phyloP scores from a whole-genome alignment of 139 green algal species.

The Marvania coccoides region DNA sequence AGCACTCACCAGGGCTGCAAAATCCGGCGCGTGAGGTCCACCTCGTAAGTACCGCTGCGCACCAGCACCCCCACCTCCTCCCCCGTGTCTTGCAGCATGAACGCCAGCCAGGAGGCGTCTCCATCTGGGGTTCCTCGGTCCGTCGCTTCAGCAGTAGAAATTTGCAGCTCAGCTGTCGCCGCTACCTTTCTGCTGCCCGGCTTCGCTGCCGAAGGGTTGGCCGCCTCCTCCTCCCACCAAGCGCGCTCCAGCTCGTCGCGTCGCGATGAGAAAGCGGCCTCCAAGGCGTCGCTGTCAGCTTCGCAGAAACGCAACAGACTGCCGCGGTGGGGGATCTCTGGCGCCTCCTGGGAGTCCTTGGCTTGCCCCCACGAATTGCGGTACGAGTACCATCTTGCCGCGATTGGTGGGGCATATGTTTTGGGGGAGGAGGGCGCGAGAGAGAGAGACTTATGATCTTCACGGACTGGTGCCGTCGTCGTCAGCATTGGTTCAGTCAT shows the following conservation, averaged over 20 bases:
- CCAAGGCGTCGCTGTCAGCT: constrained; percentile 22
- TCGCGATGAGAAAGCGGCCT: constrained; percentile 19
- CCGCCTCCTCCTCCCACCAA: constrained; percentile 50
- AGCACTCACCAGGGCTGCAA: constrained; percentile 30
- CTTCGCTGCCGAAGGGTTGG: constrained; percentile 6
- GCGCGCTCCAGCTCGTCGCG: constrained; percentile 33
- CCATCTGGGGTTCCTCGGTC: not conserved
- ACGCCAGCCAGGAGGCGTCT: not conserved
- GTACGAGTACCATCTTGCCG: too few species aligned
- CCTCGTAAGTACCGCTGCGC: constrained; percentile 34
- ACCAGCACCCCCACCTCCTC: constrained; percentile 24
- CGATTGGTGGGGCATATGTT: too few species aligned
- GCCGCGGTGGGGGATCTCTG: constrained; percentile 33
- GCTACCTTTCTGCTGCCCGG: not conserved
- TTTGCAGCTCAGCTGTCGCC: not conserved
- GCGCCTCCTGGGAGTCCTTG: not conserved
- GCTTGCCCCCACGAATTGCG: too few species aligned
- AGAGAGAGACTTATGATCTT: too few species aligned
- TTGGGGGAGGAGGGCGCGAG: too few species aligned
- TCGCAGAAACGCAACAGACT: constrained; percentile 34
- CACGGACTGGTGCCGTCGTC: too few species aligned
- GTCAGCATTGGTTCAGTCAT: too few species aligned
- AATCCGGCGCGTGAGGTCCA: constrained; percentile 35
- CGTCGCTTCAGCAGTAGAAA: not conserved
- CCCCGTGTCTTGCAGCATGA: constrained; percentile 1